phyloP scores from a whole-genome alignment of 192 early-diverging fungal genomes.

The Chytriomyces sp. region DNA sequence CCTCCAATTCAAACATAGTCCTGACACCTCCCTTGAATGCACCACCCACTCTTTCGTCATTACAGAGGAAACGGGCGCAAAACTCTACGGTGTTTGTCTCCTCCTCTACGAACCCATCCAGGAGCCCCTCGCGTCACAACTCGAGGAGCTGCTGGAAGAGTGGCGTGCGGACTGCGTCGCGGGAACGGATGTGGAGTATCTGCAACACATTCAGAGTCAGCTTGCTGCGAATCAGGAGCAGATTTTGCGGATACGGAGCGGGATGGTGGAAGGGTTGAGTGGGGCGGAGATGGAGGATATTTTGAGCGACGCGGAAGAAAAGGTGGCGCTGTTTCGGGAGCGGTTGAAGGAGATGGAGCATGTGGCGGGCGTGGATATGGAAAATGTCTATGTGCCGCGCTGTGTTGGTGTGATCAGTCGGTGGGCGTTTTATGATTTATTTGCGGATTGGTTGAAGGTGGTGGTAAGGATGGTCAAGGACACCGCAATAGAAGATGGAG shows the following conservation, averaged over 20 bases:
- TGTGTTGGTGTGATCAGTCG: conserved; percentile 70
- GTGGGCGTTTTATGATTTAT: conserved; percentile 72
- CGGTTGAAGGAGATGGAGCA: conserved; percentile 63
- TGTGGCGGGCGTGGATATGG: conserved; percentile 53
- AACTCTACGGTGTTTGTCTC: conserved; percentile 51
- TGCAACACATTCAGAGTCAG: conserved; percentile 50
- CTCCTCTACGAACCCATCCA: conserved; percentile 44
- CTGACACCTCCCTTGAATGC: conserved; percentile 39
- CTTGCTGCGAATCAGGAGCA: conserved; percentile 47
- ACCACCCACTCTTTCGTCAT: conserved; percentile 59
- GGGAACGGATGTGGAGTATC: conserved; percentile 46
- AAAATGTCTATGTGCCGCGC: conserved; percentile 70
- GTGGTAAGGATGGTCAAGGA: conserved; percentile 58
- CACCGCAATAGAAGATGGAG: conserved; percentile 31
- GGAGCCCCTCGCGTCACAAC: conserved; percentile 33
- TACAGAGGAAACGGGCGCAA: conserved; percentile 44
- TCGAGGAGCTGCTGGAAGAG: conserved; percentile 39
- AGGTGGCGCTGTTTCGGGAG: conserved; percentile 63
- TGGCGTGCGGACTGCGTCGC: conserved; percentile 38
- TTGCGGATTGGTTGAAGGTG: conserved; percentile 75
- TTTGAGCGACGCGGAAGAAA: conserved; percentile 65
- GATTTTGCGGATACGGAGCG: conserved; percentile 37
- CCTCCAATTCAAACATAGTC: conserved; percentile 34
- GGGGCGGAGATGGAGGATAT: conserved; percentile 22
- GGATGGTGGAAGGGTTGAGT: background rate